Percentiles rank a stretch among this genome's conserved stretches.
Evolutionary conservation across 345 rosid species (phyloP).

Genomic region (Lagerstroemia speciosa): DNA sequence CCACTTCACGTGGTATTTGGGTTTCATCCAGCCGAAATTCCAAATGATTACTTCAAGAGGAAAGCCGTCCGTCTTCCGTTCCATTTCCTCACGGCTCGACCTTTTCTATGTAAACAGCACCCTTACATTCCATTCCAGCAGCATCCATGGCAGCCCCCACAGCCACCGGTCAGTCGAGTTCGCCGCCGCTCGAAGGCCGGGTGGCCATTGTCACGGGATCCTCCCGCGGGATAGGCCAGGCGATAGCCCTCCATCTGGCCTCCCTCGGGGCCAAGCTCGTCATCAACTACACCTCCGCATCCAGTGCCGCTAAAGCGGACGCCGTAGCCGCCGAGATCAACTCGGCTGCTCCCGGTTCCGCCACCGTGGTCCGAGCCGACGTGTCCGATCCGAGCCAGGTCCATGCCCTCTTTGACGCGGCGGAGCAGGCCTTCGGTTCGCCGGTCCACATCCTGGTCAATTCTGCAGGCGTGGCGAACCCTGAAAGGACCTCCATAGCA

Average conservation of each 20-base stretch:
- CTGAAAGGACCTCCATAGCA: constrained; percentile 19
- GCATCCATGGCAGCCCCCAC: background rate
- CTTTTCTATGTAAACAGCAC: too few species aligned
- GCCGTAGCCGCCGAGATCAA: constrained; percentile 18
- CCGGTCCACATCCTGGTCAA: constrained; percentile 28
- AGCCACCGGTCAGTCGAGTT: background rate
- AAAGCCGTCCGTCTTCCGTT: too few species aligned
- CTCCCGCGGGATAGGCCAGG: constrained; percentile 29
- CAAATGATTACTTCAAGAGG: too few species aligned
- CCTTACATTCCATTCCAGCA: too few species aligned
- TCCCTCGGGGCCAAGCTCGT: constrained; percentile 28
- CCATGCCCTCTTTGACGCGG: constrained; percentile 24
- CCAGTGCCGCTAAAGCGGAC: constrained; percentile 21
- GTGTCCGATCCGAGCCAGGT: constrained; percentile 29
- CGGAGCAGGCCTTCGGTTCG: constrained; percentile 20
- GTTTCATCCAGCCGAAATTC: too few species aligned
- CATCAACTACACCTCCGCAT: constrained; percentile 18
- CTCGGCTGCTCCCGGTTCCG: constrained; percentile 4
- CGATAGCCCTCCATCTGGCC: constrained; percentile 28
- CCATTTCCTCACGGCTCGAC: too few species aligned
- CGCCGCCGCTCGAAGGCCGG: constrained; percentile 14
- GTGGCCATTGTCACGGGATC: constrained; percentile 33
- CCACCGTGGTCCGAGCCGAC: constrained; percentile 18
- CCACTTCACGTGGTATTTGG: too few species aligned
- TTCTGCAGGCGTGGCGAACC: constrained; percentile 25